A percentile compares a stretch with the other conserved stretches of the same genome.
phyloP scores from a whole-genome alignment of 106 monocot species.

The Allium cepa region DNA sequence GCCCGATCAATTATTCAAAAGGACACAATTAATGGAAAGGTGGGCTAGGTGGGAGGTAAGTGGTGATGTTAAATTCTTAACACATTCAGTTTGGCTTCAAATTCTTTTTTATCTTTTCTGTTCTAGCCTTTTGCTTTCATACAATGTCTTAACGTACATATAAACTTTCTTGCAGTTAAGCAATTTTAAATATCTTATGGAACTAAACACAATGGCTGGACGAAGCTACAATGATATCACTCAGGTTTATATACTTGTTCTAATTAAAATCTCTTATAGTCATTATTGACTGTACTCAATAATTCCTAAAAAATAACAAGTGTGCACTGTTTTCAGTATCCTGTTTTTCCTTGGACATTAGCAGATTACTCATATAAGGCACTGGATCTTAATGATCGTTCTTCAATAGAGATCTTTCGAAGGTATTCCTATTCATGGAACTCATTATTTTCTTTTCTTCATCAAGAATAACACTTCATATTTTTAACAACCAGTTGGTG shows the following conservation, averaged over 20 bases:
- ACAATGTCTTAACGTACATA: neutral
- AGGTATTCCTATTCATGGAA: conserved; percentile 26
- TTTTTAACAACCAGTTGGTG: conserved; percentile 83
- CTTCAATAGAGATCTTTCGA: conserved; percentile 85
- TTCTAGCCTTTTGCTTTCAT: too few species aligned
- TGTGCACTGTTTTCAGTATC: conserved; percentile 59
- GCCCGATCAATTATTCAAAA: conserved; percentile 91
- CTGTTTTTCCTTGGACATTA: conserved; percentile 97
- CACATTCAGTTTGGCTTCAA: too few species aligned
- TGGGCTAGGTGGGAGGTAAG: too few species aligned
- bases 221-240: too few species aligned
- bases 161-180: conserved; percentile 55
- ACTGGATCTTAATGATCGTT: conserved; percentile 71
- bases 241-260: too few species aligned
- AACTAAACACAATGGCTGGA: conserved; percentile 87
- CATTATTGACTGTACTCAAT: too few species aligned
- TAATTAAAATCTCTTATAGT: too few species aligned
- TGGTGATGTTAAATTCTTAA: too few species aligned
- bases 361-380: conserved; percentile 64
- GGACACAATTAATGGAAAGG: too few species aligned
- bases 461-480: neutral
- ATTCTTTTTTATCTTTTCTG: too few species aligned
- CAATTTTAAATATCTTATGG: conserved; percentile 99
- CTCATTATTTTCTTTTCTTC: too few species aligned
- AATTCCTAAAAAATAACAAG: neutral